phyloP scores from a whole-genome alignment of 352 stramenopile species.

The Globisporangium middletonii region DNA sequence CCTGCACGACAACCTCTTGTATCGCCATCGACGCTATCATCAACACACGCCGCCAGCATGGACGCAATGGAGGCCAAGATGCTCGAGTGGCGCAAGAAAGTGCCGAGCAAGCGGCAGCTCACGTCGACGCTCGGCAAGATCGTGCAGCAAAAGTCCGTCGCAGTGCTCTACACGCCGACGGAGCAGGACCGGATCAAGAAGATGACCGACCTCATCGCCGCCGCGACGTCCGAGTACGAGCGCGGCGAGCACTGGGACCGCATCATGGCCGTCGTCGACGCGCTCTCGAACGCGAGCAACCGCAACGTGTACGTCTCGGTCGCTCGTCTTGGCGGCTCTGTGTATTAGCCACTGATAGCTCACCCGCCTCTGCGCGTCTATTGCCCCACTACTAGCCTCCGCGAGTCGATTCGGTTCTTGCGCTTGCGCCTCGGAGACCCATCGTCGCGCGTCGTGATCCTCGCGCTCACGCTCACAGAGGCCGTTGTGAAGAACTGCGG shows the following conservation, averaged over 20 bases:
- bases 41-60: conserved; percentile 7
- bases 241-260: conserved; percentile 63
- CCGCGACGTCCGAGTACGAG: conserved; percentile 71
- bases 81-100: conserved; percentile 51
- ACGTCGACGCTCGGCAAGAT: conserved; percentile 57
- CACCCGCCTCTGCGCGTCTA: neutral
- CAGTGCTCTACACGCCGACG: conserved; percentile 65
- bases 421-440: conserved; percentile 60
- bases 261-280: conserved; percentile 76
- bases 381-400: conserved; percentile 26
- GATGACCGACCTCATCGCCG: conserved; percentile 60
- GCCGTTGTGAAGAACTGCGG: conserved; percentile 77
- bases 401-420: conserved; percentile 70
- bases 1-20: neutral
- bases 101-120: conserved; percentile 70
- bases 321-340: no score
- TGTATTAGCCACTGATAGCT: no score
- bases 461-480: conserved; percentile 62
- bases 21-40: no score
- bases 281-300: conserved; percentile 59
- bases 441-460: conserved; percentile 53
- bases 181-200: conserved; percentile 70
- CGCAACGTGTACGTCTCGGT: conserved; percentile 34
- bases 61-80: conserved; percentile 67
- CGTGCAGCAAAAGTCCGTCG: conserved; percentile 77